phyloP scores from a whole-genome alignment of 2,329 filamentous ascomycete species.

The Xylariaceae sp. region DNA sequence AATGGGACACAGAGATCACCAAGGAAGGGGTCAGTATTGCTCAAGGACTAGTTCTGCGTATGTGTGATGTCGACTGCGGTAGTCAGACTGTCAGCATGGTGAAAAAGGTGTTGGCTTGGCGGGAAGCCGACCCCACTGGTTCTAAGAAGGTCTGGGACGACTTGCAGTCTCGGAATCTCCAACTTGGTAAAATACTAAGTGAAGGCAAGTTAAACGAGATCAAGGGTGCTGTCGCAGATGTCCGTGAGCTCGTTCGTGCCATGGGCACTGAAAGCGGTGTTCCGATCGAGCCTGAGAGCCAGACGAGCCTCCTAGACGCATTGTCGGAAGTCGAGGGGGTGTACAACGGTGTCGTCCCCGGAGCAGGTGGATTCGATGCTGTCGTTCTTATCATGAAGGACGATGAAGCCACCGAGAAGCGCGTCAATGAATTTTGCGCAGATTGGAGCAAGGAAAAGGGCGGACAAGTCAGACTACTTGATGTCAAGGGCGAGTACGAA shows the following conservation, averaged over 20 bases:
- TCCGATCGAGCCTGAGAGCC: conserved; percentile 82
- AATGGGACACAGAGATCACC: conserved; percentile 76
- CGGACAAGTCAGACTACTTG: conserved; percentile 63
- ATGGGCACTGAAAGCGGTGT: conserved; percentile 75
- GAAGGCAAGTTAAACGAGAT: conserved; percentile 41
- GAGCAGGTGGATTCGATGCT: conserved; percentile 91
- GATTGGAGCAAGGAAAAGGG: conserved; percentile 60
- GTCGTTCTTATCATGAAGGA: conserved; percentile 76
- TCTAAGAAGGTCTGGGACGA: conserved; percentile 69
- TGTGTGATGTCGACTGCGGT: conserved; percentile 96
- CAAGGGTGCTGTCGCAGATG: conserved; percentile 43
- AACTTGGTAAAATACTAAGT: conserved; percentile 60
- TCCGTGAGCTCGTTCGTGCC: conserved; percentile 62
- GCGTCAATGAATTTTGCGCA: conserved; percentile 59
- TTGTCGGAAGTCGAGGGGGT: conserved; percentile 70
- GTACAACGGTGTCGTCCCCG: conserved; percentile 86
- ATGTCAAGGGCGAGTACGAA: conserved; percentile 34
- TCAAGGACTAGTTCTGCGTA: conserved; percentile 69
- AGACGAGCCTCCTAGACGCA: conserved; percentile 80
- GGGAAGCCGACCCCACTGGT: conserved; percentile 57
- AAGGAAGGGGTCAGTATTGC: conserved; percentile 71
- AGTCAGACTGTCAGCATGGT: conserved; percentile 95
- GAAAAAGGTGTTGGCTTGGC: conserved; percentile 83
- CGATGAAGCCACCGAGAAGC: conserved; percentile 57
- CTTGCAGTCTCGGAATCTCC: conserved; percentile 71